These are phyloP conservation scores for Ophiostoma tasmaniense DNA, from an alignment of 2,329 filamentous ascomycete genomes.

Conservation along the genomic window DNA sequence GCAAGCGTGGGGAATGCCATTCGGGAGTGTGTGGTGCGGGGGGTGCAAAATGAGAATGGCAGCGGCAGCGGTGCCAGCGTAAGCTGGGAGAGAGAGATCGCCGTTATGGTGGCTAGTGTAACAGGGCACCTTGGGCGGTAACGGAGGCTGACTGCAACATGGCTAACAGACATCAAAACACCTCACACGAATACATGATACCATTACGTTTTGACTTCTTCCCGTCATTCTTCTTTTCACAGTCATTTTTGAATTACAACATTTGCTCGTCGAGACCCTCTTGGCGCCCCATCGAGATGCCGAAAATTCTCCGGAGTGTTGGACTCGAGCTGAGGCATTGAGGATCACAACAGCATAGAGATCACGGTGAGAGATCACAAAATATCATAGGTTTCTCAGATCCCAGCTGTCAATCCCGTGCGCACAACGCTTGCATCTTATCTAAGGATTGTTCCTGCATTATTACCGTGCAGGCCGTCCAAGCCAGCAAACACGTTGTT, in stretches of 20 bases:
- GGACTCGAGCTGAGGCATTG: not conserved
- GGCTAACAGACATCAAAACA: not conserved
- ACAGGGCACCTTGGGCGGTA: constrained; percentile 47
- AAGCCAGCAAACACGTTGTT: not conserved
- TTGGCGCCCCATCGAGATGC: constrained; percentile 1
- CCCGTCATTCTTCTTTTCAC: not conserved
- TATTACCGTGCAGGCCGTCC: not conserved
- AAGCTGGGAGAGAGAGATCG: constrained; percentile 75
- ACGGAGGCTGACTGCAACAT: not conserved
- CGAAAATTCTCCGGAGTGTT: constrained; percentile 2
- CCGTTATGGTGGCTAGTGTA: constrained; percentile 87
- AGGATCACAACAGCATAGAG: too few species aligned
- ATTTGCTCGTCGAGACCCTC: not conserved
- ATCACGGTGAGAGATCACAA: not conserved
- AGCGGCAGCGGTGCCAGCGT: constrained; percentile 23
- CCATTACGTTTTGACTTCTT: not conserved
- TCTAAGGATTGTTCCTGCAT: not conserved
- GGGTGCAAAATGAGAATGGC: constrained; percentile 43
- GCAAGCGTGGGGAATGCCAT: constrained; percentile 69
- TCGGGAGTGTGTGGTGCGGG: constrained; percentile 71
- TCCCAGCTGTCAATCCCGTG: not conserved
- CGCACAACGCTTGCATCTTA: not conserved
- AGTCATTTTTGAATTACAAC: not conserved
- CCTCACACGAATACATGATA: constrained; percentile 6
- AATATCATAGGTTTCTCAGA: not conserved